These are phyloP conservation scores for Hypoxylon trugodes DNA, from an alignment of 495 filamentous ascomycete species.

Conservation along the genomic window DNA sequence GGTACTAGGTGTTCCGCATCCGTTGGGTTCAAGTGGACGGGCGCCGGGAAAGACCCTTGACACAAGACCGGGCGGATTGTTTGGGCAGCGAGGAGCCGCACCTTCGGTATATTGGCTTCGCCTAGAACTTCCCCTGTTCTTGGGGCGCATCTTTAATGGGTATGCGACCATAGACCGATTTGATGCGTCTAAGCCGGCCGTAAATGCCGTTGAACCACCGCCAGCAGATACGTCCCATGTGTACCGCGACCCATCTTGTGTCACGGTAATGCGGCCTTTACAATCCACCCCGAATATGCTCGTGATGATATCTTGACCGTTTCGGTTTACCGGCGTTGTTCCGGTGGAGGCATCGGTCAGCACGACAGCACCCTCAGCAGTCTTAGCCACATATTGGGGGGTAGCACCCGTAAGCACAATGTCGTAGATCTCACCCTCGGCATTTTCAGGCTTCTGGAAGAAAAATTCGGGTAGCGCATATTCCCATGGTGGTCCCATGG, in stretches of 20 bases:
- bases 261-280: not conserved
- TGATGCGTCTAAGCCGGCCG: not conserved
- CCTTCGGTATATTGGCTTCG: slow-evolving; percentile 1
- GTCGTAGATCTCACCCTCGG: not conserved
- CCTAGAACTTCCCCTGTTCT: not conserved
- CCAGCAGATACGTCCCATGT: not conserved
- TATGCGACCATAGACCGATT: slow-evolving; percentile 5
- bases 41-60: slow-evolving; percentile 1
- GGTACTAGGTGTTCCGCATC: not conserved
- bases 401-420: not conserved
- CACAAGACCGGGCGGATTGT: not conserved
- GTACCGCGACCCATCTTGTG: not conserved
- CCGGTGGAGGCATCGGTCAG: slow-evolving; percentile 1
- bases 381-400: slow-evolving; percentile 1
- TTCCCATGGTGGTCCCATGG: not conserved
- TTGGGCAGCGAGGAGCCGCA: not conserved
- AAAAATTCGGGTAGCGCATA: not conserved
- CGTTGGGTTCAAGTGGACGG: not conserved
- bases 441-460: slow-evolving; percentile 3
- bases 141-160: not conserved
- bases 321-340: not conserved
- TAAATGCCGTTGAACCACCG: not conserved
- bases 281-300: not conserved
- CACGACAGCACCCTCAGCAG: not conserved
- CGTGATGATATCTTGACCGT: not conserved